Evolutionary conservation across 192 early-diverging fungal species (phyloP).

Genomic region (Coemansia sp.): DNA sequence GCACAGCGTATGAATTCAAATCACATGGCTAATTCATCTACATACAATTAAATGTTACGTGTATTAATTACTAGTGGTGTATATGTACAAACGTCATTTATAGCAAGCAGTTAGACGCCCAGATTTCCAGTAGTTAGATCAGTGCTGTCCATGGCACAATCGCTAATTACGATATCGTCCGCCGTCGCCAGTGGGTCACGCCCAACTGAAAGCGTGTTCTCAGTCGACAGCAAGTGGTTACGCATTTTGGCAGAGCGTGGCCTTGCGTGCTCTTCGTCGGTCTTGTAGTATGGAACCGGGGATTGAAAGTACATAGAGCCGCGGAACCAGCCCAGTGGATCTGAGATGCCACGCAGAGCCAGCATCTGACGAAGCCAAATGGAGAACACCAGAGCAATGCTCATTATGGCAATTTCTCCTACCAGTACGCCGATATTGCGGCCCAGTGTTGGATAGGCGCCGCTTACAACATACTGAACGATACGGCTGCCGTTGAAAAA

Average conservation of each 20-base stretch:
- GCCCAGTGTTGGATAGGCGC: conserved; percentile 45
- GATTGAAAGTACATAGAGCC: conserved; percentile 33
- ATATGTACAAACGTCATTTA: not conserved
- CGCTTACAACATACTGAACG: conserved; percentile 46
- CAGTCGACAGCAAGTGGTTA: not conserved
- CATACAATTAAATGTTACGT: not conserved
- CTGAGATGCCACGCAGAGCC: conserved; percentile 34
- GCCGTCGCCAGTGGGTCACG: not conserved
- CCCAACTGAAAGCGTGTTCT: not conserved
- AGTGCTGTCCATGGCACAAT: conserved; percentile 21
- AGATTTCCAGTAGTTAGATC: conserved; percentile 35
- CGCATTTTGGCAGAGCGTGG: conserved; percentile 9
- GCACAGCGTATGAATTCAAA: not conserved
- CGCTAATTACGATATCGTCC: conserved; percentile 18
- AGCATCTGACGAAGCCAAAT: conserved; percentile 43
- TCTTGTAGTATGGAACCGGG: conserved; percentile 42
- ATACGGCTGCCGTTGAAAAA: conserved; percentile 56
- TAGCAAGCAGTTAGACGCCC: conserved; percentile 19
- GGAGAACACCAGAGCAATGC: conserved; percentile 36
- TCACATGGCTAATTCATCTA: not conserved
- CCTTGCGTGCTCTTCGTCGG: not conserved
- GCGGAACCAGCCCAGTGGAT: conserved; percentile 37
- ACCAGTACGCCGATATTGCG: conserved; percentile 54
- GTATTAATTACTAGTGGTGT: not conserved
- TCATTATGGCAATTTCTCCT: conserved; percentile 47